Evolutionary conservation across 352 stramenopile genomes (phyloP).

Genomic region (Globisporangium takayamanum): DNA sequence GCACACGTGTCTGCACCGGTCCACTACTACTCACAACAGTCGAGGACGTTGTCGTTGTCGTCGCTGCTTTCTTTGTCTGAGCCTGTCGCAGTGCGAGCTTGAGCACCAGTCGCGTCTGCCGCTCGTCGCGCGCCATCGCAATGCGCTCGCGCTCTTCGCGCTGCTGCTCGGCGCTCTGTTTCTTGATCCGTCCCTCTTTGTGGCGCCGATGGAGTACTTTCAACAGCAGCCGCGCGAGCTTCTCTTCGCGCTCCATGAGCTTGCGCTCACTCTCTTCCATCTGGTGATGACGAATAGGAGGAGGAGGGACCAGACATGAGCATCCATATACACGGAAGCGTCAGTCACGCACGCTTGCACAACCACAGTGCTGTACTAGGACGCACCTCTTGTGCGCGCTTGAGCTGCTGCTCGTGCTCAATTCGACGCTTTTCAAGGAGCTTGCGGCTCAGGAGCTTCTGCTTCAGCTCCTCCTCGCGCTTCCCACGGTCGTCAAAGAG

Average conservation of each 20-base stretch:
- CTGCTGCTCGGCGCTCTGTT: slow-evolving; percentile 43
- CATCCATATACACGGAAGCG: not conserved
- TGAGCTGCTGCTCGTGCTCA: slow-evolving; percentile 29
- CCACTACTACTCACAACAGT: not conserved
- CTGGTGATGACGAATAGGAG: slow-evolving; percentile 16
- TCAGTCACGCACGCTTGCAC: not conserved
- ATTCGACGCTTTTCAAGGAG: slow-evolving; percentile 28
- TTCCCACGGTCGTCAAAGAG: slow-evolving; percentile 20
- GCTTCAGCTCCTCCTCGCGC: slow-evolving; percentile 42
- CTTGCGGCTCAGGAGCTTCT: slow-evolving; percentile 32
- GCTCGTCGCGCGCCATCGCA: slow-evolving; percentile 67
- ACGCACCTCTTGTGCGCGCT: slow-evolving; percentile 30
- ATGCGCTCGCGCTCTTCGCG: slow-evolving; percentile 59
- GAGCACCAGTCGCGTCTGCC: slow-evolving; percentile 36
- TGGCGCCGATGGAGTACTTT: slow-evolving; percentile 53
- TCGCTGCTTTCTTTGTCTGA: slow-evolving; percentile 5
- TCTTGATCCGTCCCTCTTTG: slow-evolving; percentile 36
- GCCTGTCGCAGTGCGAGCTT: slow-evolving; percentile 31
- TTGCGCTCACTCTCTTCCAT: slow-evolving; percentile 47
- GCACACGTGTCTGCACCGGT: not conserved
- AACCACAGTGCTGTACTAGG: not conserved
- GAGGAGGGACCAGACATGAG: not conserved
- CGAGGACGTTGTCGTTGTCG: not conserved
- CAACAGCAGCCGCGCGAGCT: slow-evolving; percentile 36
- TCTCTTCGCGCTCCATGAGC: slow-evolving; percentile 73